Evolutionary conservation across 2,329 filamentous ascomycete species (phyloP).

Genomic region (Aspergillus sp.): DNA sequence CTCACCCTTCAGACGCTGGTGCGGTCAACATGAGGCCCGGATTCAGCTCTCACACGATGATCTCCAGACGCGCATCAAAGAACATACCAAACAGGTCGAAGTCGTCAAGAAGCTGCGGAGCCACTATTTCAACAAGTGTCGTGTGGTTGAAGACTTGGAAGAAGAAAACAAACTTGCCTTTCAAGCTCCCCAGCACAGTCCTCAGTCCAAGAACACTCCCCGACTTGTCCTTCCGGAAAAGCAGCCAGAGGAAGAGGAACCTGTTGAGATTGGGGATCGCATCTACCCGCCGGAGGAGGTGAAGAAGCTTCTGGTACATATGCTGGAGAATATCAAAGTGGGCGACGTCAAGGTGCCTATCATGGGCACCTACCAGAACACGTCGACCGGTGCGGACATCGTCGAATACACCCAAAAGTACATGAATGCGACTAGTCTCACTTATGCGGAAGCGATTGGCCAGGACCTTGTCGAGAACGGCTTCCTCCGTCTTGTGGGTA

Average conservation of each 20-base stretch:
- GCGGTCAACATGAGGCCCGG: conserved; percentile 84
- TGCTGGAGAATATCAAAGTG: conserved; percentile 78
- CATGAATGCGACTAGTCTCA: conserved; percentile 75
- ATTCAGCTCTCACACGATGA: conserved; percentile 94
- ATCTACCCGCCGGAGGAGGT: conserved; percentile 77
- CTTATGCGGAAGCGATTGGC: conserved; percentile 88
- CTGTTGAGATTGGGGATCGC: conserved; percentile 85
- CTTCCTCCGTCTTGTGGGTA: conserved; percentile 83
- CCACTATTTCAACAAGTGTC: conserved; percentile 98
- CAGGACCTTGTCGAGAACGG: conserved; percentile 80
- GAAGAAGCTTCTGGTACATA: conserved; percentile 81
- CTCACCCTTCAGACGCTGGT: conserved; percentile 90
- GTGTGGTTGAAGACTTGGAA: conserved; percentile 89
- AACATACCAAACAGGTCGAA: conserved; percentile 87
- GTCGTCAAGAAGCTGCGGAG: conserved; percentile 85
- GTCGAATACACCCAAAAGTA: conserved; percentile 90
- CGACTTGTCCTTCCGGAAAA: conserved; percentile 82
- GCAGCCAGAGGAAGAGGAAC: conserved; percentile 65
- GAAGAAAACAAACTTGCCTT: conserved; percentile 99
- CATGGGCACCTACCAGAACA: conserved; percentile 88
- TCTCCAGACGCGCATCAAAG: conserved; percentile 81
- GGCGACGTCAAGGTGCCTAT: conserved; percentile 94
- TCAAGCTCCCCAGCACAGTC: conserved; percentile 71
- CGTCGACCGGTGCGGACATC: conserved; percentile 83
- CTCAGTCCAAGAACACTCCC: conserved; percentile 48